Base-by-base conservation (phyloP, 106 monocot genomes). In the Iris macrosiphon region DNA sequence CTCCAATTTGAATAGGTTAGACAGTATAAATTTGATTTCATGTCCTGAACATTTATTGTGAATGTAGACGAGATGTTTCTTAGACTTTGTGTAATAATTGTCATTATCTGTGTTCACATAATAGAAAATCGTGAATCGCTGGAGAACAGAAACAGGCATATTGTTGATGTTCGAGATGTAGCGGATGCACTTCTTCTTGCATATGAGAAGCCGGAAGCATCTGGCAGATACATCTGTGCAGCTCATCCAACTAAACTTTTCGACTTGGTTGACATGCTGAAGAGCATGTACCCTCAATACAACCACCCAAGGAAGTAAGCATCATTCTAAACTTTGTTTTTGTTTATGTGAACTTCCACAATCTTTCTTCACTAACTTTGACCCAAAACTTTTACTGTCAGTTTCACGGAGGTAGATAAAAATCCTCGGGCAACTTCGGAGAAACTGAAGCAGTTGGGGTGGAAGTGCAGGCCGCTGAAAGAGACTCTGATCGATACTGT, bases 81-180 rank as follows among this genome's bases (percentile, higher is more conserved):
- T n/a, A n/a, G n/a, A n/a, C 34, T 35, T 6, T 35, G 10, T 35
- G 34, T 49, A 27, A 27, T 3, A 1, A 28, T 21, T 19, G 12
- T 61, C 6, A 22, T 21, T 15, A 13, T 43, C n/a, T 20, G 1
- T 27, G 28, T 6, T 21, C 14, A 40, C 21, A 54, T 60, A 25
- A 45, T 60, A 75, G 74, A 66, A 7, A 39, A 17, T 2, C 43
- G 4, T 31, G 79, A 79, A 29, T 45, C 63, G 1, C 27, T 71
- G 25, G 52, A 62, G 50, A 64, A 77, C 51, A 57, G 4, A 4
- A 1, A 60, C 9, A 7, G 31, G 27, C 41, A 69, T 40, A 2
- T 66, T 45, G 76, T 80, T 30, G 85, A 85, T 70, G 85, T 85
- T 32, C 63, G 88, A 66, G 88, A 88, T 64, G 74, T 82, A n/a